phyloP scores from a whole-genome alignment of 2,329 filamentous ascomycete genomes.

The Metarhizium anisopliae region DNA sequence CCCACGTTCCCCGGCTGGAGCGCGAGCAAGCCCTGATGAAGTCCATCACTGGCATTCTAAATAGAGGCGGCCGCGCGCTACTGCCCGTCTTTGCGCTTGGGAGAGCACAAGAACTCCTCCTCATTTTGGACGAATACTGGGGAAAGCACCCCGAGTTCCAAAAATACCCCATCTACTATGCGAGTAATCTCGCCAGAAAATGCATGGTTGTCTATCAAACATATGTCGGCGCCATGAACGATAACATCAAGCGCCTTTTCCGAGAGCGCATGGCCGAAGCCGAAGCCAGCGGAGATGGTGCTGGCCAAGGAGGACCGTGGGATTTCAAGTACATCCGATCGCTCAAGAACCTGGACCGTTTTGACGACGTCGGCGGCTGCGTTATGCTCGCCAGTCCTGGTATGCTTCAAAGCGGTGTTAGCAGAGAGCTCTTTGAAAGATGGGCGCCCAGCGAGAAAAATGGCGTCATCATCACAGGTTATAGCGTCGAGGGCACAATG shows the following conservation, averaged over 20 bases:
- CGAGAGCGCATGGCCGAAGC: slow-evolving; percentile 85
- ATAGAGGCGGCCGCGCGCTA: slow-evolving; percentile 82
- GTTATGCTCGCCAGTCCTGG: slow-evolving; percentile 96
- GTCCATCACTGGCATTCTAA: slow-evolving; percentile 81
- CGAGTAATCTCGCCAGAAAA: slow-evolving; percentile 85
- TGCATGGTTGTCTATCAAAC: slow-evolving; percentile 99
- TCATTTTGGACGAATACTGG: slow-evolving; percentile 98
- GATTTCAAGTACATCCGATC: slow-evolving; percentile 93
- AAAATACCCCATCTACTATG: slow-evolving; percentile 93
- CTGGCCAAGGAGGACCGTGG: slow-evolving; percentile 80
- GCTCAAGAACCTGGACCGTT: slow-evolving; percentile 85
- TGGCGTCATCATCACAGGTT: slow-evolving; percentile 96
- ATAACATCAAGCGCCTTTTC: slow-evolving; percentile 96
- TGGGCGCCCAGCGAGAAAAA: slow-evolving; percentile 97
- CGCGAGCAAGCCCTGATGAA: slow-evolving; percentile 93
- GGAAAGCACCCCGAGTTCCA: slow-evolving; percentile 79
- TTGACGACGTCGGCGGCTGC: slow-evolving; percentile 90
- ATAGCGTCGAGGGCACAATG: slow-evolving; percentile 98
- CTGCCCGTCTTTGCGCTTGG: slow-evolving; percentile 95
- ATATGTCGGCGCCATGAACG: slow-evolving; percentile 97
- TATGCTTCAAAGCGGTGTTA: slow-evolving; percentile 97
- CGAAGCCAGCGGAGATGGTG: slow-evolving; percentile 66
- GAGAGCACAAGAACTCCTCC: slow-evolving; percentile 81
- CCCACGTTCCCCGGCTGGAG: slow-evolving; percentile 82
- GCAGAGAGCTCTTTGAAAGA: slow-evolving; percentile 81